Conservation (phyloP, 2,329 filamentous ascomycete species). For the Calonectria hawksworthii region DNA sequence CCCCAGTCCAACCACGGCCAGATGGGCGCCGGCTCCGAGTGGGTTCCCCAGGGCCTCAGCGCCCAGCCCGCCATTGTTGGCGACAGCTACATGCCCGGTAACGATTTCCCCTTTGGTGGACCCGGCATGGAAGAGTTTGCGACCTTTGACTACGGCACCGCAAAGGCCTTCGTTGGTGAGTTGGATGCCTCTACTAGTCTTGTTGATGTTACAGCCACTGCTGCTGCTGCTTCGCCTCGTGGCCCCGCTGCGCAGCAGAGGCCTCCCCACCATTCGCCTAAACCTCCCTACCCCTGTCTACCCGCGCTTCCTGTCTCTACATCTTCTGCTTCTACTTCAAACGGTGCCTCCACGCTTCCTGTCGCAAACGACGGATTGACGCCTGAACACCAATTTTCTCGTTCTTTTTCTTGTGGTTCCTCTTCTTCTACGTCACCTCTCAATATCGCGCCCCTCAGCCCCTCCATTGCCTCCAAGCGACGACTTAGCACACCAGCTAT, state of each 20-base stretch:
- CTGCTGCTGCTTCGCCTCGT: slow-evolving; percentile 24
- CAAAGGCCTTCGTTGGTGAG: slow-evolving; percentile 72
- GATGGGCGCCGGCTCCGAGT: slow-evolving; percentile 70
- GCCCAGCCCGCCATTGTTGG: slow-evolving; percentile 75
- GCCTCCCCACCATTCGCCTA: slow-evolving; percentile 29
- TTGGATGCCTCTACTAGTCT: slow-evolving; percentile 47
- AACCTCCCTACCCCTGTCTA: slow-evolving; percentile 14
- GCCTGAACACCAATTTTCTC: slow-evolving; percentile 34
- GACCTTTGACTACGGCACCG: slow-evolving; percentile 62
- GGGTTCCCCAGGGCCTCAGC: slow-evolving; percentile 67
- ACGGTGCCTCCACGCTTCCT: slow-evolving; percentile 32
- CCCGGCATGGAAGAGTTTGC: slow-evolving; percentile 64
- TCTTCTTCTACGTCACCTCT: slow-evolving; percentile 53
- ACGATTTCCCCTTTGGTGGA: slow-evolving; percentile 68
- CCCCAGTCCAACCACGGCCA: slow-evolving; percentile 74
- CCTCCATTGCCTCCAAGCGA: slow-evolving; percentile 28
- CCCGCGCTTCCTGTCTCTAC: neutral
- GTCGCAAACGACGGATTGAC: slow-evolving; percentile 30
- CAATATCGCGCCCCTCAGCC: slow-evolving; percentile 21
- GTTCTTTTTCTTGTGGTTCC: slow-evolving; percentile 45
- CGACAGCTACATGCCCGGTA: slow-evolving; percentile 66
- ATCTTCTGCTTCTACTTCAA: slow-evolving; percentile 35
- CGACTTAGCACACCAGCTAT: slow-evolving; percentile 35
- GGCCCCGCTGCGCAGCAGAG: slow-evolving; percentile 26
- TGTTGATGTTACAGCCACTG: slow-evolving; percentile 7